These are phyloP conservation scores for Balamuthia mandrillaris DNA, from an alignment of 208 protist genomes.

Conservation along the genomic window DNA sequence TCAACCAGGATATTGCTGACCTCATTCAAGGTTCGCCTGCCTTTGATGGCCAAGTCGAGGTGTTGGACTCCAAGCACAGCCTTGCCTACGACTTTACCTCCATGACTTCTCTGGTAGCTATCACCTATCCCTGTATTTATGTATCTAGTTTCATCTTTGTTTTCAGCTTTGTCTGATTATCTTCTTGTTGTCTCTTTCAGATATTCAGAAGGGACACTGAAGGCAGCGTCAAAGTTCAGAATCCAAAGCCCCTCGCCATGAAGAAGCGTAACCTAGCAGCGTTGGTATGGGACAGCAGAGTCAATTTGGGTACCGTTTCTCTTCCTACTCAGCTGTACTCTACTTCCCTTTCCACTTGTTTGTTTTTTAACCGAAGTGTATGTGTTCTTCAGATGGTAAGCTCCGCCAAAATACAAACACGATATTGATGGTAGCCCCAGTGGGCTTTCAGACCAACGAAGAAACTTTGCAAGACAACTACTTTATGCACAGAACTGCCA, in stretches of 20 bases:
- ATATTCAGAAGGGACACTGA: no score
- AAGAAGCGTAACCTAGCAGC: not conserved
- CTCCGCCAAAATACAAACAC: conserved; percentile 43
- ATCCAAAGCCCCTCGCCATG: no score
- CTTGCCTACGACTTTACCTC: not conserved
- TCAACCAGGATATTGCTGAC: not conserved
- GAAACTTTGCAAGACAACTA: conserved; percentile 64
- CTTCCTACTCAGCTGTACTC: not conserved
- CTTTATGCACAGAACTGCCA: conserved; percentile 57
- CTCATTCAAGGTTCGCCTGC: not conserved
- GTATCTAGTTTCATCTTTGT: no score
- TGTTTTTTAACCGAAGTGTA: not conserved
- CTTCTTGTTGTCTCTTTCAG: no score
- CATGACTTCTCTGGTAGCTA: not conserved
- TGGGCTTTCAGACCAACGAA: conserved; percentile 58
- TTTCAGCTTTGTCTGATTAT: no score
- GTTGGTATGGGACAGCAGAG: not conserved
- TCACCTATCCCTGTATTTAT: no score
- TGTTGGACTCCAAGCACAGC: not conserved
- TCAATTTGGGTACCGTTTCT: not conserved
- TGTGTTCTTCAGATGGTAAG: not conserved
- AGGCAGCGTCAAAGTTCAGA: no score
- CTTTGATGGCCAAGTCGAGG: not conserved
- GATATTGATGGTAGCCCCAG: conserved; percentile 67
- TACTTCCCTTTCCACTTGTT: not conserved